Conservation (phyloP, 768 basidiomycete genomes). For the Coprinopsis cinerea region DNA sequence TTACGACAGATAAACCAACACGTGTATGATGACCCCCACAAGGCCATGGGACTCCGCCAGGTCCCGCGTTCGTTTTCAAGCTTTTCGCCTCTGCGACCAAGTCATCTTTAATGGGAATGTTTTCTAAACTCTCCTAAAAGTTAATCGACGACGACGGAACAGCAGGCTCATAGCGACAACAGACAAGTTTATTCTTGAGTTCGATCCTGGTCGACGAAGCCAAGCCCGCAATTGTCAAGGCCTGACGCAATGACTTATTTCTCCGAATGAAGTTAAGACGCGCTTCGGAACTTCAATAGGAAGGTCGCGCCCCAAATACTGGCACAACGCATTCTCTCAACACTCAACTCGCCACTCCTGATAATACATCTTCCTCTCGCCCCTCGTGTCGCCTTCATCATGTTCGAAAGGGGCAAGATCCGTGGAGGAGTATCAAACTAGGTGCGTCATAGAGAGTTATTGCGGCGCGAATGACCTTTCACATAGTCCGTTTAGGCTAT, state of each 20-base stretch:
- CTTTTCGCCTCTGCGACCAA: neutral
- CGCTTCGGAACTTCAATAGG: slow-evolving; percentile 10
- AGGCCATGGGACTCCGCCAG: slow-evolving; percentile 5
- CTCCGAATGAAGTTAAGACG: slow-evolving; percentile 4
- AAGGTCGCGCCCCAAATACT: slow-evolving; percentile 1
- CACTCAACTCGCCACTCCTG: slow-evolving; percentile 7
- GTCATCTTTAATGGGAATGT: neutral
- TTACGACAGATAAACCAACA: slow-evolving; percentile 8
- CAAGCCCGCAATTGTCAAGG: neutral
- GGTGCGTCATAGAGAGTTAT: slow-evolving; percentile 9
- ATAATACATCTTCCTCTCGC: neutral
- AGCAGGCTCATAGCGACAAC: neutral
- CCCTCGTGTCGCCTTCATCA: slow-evolving; percentile 6
- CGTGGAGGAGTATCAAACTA: slow-evolving; percentile 7
- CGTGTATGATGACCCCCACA: slow-evolving; percentile 3
- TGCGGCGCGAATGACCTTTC: slow-evolving; percentile 8
- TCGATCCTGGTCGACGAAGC: neutral
- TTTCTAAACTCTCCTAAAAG: neutral
- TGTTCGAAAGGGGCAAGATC: slow-evolving; percentile 12
- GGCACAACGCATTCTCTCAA: slow-evolving; percentile 1
- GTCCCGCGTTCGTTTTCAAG: neutral
- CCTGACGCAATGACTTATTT: neutral
- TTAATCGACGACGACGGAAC: neutral
- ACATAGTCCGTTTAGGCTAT: slow-evolving; percentile 8
- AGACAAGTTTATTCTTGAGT: neutral